Conservation (phyloP, 2,329 filamentous ascomycete species). For the Hymenoscyphus albidus region DNA sequence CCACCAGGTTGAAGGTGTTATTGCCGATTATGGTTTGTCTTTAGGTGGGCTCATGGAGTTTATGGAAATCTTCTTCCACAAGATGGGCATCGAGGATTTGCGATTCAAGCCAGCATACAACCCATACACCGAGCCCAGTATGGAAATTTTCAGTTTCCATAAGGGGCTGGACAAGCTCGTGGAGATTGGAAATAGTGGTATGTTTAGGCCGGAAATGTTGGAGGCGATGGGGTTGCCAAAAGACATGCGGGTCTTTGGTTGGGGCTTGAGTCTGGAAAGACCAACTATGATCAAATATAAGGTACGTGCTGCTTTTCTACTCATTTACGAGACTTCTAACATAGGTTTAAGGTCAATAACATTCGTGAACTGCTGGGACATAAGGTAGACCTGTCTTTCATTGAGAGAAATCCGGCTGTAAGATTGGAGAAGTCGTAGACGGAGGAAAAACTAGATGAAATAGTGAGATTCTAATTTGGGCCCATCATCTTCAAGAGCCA, state of each 20-base stretch:
- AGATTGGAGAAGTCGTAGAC: slow-evolving; percentile 50
- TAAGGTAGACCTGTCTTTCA: slow-evolving; percentile 91
- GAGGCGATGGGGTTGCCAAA: slow-evolving; percentile 90
- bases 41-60: slow-evolving; percentile 91
- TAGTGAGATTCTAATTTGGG: neutral
- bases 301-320: slow-evolving; percentile 17
- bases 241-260: slow-evolving; percentile 91
- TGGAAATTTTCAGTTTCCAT: slow-evolving; percentile 98
- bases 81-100: slow-evolving; percentile 85
- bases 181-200: slow-evolving; percentile 96
- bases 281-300: slow-evolving; percentile 70
- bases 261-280: slow-evolving; percentile 85
- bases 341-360: slow-evolving; percentile 51
- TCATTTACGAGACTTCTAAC: neutral
- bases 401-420: slow-evolving; percentile 87
- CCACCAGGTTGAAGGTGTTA: slow-evolving; percentile 97
- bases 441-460: slow-evolving; percentile 8
- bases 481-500: neutral
- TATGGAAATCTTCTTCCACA: slow-evolving; percentile 92
- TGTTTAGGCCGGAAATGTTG: slow-evolving; percentile 98
- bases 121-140: slow-evolving; percentile 89
- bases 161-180: slow-evolving; percentile 85
- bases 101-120: slow-evolving; percentile 98
- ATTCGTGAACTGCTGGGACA: slow-evolving; percentile 62
- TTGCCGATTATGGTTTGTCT: slow-evolving; percentile 91